A percentile compares a stretch with the other conserved stretches of the same genome.
These are phyloP conservation scores for Lathyrus tuberosus DNA, from an alignment of 306 rosid species.

Conservation along the genomic window DNA sequence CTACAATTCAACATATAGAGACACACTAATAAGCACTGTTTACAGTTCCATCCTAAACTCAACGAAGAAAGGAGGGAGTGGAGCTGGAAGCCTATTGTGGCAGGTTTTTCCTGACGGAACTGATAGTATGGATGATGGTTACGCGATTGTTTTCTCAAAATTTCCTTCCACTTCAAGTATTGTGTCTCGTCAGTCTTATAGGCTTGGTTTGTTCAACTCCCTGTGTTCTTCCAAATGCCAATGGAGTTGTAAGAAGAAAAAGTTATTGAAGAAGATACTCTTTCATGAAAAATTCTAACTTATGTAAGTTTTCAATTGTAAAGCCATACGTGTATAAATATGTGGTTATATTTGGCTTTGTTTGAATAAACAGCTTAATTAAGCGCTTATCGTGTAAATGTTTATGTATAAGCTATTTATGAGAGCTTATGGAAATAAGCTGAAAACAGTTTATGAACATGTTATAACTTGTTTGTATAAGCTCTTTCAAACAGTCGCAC, in stretches of 20 bases:
- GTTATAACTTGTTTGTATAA: not conserved
- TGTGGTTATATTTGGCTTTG: not conserved
- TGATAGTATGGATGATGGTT: conserved; percentile 90
- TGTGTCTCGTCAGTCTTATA: conserved; percentile 64
- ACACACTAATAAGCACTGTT: conserved; percentile 57
- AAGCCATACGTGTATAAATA: conserved; percentile 26
- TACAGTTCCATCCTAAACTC: conserved; percentile 62
- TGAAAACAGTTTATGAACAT: not conserved
- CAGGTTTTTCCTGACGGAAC: conserved; percentile 86
- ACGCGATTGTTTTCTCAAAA: conserved; percentile 71
- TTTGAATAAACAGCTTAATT: not conserved
- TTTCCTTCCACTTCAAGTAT: conserved; percentile 66
- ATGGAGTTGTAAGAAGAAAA: conserved; percentile 83
- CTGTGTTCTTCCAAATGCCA: conserved; percentile 67
- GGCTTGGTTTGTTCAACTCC: conserved; percentile 64
- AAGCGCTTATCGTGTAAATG: not conserved
- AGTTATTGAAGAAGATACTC: conserved; percentile 37
- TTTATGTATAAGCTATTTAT: not conserved
- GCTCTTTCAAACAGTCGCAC: not conserved
- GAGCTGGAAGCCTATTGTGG: conserved; percentile 87
- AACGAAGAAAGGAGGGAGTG: conserved; percentile 83
- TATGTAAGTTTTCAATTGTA: conserved; percentile 7
- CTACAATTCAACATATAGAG: conserved; percentile 71
- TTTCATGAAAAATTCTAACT: conserved; percentile 50
- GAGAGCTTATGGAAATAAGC: not conserved